A percentile compares a stretch with the other conserved stretches of the same genome.
These are phyloP conservation scores for Rhododendron griersonianum DNA, from an alignment of 148 eudicot genomes.

Conservation along the genomic window DNA sequence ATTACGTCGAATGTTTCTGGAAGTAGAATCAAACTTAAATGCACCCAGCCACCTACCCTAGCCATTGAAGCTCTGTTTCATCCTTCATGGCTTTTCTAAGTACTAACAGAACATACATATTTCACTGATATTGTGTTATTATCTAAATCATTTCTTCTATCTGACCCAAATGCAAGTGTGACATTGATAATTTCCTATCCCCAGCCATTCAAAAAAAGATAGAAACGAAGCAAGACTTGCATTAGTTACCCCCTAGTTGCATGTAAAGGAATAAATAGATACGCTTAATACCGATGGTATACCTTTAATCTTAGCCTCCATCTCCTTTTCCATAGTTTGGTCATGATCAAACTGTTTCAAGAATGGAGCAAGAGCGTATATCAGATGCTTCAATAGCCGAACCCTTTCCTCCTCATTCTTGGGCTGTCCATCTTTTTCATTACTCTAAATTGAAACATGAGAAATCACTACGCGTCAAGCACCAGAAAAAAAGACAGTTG, in stretches of 20 bases:
- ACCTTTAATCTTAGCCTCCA: conserved; percentile 71
- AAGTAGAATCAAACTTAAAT: not conserved
- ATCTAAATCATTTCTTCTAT: not conserved
- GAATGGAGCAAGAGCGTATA: conserved; percentile 38
- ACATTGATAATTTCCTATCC: not conserved
- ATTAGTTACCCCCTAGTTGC: not conserved
- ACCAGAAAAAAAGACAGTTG: not conserved
- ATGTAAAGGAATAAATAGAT: not conserved
- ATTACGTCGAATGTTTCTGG: not conserved
- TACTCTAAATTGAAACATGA: conserved; percentile 2
- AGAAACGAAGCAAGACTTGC: not conserved
- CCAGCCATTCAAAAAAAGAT: not conserved
- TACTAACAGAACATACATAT: not conserved
- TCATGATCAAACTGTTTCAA: conserved; percentile 52
- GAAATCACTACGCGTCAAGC: not conserved
- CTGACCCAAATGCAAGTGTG: not conserved
- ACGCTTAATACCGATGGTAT: not conserved
- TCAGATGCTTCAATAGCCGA: conserved; percentile 28
- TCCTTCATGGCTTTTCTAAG: not conserved
- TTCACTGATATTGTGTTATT: not conserved
- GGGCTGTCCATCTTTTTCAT: conserved; percentile 16
- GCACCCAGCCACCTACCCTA: not conserved
- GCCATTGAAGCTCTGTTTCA: not conserved
- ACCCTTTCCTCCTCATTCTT: conserved; percentile 24
- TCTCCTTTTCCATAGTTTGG: conserved; percentile 46